Base-by-base conservation (phyloP, 2,329 filamentous ascomycete species). In the Lasiodiplodia theobromae region DNA sequence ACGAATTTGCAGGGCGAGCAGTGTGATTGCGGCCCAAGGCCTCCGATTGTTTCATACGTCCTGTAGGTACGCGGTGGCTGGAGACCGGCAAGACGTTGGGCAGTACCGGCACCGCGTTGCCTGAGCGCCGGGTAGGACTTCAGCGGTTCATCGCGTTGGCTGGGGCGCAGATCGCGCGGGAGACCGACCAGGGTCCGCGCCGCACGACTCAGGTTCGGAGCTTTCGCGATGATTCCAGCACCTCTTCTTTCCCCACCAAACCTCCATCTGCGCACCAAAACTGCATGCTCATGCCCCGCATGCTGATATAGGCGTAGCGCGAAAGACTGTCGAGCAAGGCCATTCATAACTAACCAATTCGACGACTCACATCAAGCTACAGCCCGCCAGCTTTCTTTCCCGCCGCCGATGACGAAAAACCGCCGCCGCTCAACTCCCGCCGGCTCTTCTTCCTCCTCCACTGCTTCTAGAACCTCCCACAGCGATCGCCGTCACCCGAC, bases 391-490 rank as follows among this genome's bases (percentile, higher is more conserved):
- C 31, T 34, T 31, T 34, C 6, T 10, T 7, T 18, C 56, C 56
- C 12, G 3, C 44, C 14, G 2, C 12, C 12, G 18, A 49, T 47
- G 44, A 25, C 21, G 60, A 64, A 38, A n/a, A 52, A 52, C 21
- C 56, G 37, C 44, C 47, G 23, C 14, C 40, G 7, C 34, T 12
- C 8, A 25, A 47, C 38, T 28, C 40, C 16, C 37, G 44, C 14
- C 25, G 40, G 37, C 4, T 47, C 44, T 21, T 38, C 37, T n/a
- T 23, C 37, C n/a, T 11, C 34, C n/a, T 12, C n/a, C 14, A 21
- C 57, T 28, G 6, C 38, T 64, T 64, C 60, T 64, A 64, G 60
- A 64, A 64, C 60, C 60, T 52, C 47, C 60, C 60, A 52, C 47
- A 52, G 11, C 60, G 28, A 47, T 6, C 23, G 16, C 11, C 16